Evolutionary conservation across 805 yeast genomes (phyloP).

Genomic region (Yamadazyma takamatsuzukensis): DNA sequence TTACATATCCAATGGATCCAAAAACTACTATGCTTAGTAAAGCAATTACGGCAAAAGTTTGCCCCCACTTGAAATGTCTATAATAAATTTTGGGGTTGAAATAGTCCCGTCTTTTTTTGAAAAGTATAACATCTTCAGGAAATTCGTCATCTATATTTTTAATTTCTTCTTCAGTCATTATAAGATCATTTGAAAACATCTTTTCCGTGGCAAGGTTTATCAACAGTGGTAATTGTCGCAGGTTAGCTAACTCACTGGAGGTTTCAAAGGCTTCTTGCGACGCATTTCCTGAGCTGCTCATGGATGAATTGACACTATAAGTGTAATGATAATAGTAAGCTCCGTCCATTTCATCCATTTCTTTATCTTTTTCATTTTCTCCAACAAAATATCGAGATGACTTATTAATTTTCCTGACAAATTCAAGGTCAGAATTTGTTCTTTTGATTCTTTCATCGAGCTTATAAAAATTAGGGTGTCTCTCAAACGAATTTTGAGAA

Average conservation of each 20-base stretch:
- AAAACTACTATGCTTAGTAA: constrained; percentile 9
- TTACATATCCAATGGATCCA: constrained; percentile 13
- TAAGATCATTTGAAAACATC: constrained; percentile 4
- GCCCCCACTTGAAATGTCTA: constrained; percentile 8
- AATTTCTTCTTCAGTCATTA: constrained; percentile 10
- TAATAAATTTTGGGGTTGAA: constrained; percentile 10
- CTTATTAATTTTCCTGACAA: constrained; percentile 10
- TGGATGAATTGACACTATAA: no score
- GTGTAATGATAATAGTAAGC: constrained; percentile 13
- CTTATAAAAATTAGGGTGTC: constrained; percentile 14
- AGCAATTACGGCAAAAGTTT: constrained; percentile 8
- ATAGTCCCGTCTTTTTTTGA: constrained; percentile 9
- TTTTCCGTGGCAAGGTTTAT: no score
- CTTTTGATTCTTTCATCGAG: constrained; percentile 7
- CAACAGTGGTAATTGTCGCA: no score
- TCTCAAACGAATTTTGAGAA: no score
- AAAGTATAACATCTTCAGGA: constrained; percentile 6
- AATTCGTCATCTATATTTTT: constrained; percentile 11
- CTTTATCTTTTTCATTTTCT: background rate
- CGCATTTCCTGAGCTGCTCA: no score
- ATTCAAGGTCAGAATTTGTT: constrained; percentile 6
- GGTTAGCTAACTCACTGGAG: no score
- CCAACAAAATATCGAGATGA: constrained; percentile 13
- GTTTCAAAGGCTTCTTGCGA: no score
- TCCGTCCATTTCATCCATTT: constrained; percentile 10